These are phyloP conservation scores for Microthlaspi erraticum DNA, from an alignment of 345 rosid species.

Conservation along the genomic window DNA sequence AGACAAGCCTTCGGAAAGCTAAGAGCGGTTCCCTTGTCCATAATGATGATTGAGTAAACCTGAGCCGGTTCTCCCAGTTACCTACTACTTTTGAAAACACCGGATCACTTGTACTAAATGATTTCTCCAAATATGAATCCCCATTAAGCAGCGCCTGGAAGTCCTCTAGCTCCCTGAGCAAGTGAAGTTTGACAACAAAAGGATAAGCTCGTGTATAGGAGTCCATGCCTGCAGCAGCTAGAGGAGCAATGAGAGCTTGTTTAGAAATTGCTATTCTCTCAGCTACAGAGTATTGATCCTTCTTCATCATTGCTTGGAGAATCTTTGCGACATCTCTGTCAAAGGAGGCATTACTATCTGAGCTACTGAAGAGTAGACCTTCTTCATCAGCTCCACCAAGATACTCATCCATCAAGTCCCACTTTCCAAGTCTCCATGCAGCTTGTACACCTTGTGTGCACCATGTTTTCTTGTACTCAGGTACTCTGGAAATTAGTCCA, in stretches of 20 bases:
- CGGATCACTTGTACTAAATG: conserved; percentile 59
- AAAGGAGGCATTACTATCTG: conserved; percentile 95
- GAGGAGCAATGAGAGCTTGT: conserved; percentile 95
- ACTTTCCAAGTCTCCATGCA: conserved; percentile 97
- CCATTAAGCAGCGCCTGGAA: conserved; percentile 69
- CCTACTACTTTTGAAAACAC: conserved; percentile 67
- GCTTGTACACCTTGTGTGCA: conserved; percentile 99
- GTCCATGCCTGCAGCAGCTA: conserved; percentile 99
- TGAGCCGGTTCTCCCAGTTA: conserved; percentile 90
- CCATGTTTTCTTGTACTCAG: conserved; percentile 93
- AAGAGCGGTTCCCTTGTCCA: conserved; percentile 98
- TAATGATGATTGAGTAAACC: conserved; percentile 84
- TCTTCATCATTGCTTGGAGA: conserved; percentile 91
- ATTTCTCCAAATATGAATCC: conserved; percentile 85
- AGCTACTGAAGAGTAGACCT: conserved; percentile 81
- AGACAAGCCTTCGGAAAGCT: conserved; percentile 88
- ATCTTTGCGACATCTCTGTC: conserved; percentile 97
- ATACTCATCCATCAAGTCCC: conserved; percentile 99
- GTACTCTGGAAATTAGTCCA: conserved; percentile 89
- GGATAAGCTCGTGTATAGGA: conserved; percentile 94
- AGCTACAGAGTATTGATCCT: conserved; percentile 75
- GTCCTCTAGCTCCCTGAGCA: conserved; percentile 85
- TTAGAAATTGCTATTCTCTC: conserved; percentile 84
- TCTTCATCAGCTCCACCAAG: conserved; percentile 83
- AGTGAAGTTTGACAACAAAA: conserved; percentile 86